Conservation (phyloP, 2,329 filamentous ascomycete genomes). For the Ascochyta clinopodiicola region DNA sequence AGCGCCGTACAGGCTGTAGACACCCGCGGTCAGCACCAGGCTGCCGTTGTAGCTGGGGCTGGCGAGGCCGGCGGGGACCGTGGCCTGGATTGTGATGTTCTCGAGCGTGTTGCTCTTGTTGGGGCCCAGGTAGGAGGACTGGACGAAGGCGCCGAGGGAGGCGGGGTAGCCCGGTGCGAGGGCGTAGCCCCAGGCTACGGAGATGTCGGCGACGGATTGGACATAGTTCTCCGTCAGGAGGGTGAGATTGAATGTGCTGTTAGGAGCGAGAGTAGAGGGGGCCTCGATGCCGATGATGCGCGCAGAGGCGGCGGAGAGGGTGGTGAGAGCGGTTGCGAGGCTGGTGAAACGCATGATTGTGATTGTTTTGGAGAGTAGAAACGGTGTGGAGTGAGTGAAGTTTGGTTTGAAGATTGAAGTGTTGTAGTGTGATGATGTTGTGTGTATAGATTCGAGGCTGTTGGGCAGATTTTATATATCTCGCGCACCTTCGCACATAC, state of each 20-base stretch:
- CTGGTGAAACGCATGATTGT: constrained; percentile 16
- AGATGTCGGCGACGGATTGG: constrained; percentile 54
- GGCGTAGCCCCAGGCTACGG: constrained; percentile 53
- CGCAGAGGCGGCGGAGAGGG: constrained; percentile 15
- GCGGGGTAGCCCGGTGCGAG: constrained; percentile 29
- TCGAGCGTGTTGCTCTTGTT: constrained; percentile 30
- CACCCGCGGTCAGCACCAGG: constrained; percentile 27
- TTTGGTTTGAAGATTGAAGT: neutral
- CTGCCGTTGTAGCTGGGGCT: constrained; percentile 13
- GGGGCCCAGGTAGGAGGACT: constrained; percentile 49
- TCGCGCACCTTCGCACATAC: neutral
- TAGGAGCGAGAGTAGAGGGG: constrained; percentile 51
- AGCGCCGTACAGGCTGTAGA: constrained; percentile 22
- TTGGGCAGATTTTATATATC: neutral
- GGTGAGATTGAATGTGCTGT: constrained; percentile 47
- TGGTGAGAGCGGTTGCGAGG: constrained; percentile 5
- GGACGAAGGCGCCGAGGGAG: constrained; percentile 40
- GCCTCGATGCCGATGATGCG: constrained; percentile 55
- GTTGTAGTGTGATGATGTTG: neutral
- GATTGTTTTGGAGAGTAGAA: neutral
- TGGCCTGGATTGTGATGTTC: constrained; percentile 33
- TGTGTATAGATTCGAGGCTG: neutral
- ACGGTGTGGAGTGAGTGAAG: neutral
- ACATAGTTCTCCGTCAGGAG: constrained; percentile 54
- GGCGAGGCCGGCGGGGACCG: constrained; percentile 17